Conservation (phyloP, 805 yeast species). For the Yarrowia deformans region DNA sequence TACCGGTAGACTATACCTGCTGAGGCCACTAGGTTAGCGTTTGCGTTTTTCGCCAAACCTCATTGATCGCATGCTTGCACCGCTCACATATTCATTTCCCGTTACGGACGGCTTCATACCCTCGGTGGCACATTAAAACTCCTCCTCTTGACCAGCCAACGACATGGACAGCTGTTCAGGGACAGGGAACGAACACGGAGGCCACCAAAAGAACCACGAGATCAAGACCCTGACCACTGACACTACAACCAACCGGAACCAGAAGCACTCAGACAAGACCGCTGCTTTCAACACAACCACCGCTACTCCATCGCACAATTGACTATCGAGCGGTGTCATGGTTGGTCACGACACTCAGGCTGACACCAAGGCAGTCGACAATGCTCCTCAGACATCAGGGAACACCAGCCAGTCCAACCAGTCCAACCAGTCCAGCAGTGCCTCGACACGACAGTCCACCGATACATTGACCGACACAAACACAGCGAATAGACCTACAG, state of each 20-base stretch:
- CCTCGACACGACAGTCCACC: too few relatives aligned
- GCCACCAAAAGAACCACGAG: neutral
- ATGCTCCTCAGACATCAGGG: too few relatives aligned
- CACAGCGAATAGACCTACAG: neutral
- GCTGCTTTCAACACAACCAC: neutral
- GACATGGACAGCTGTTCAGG: constrained; percentile 8
- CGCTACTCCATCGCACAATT: neutral
- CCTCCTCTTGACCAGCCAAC: constrained; percentile 2
- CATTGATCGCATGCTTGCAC: constrained; percentile 34
- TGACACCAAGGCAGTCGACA: neutral
- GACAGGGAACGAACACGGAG: neutral
- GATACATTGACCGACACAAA: neutral
- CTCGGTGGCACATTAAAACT: constrained; percentile 5
- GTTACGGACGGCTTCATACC: neutral
- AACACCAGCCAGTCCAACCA: too few relatives aligned
- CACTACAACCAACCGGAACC: neutral
- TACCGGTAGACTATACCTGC: constrained; percentile 25
- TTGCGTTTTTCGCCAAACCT: constrained; percentile 31
- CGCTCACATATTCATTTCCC: constrained; percentile 28
- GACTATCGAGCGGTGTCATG: constrained; percentile 3
- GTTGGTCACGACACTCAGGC: neutral
- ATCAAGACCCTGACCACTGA: too few relatives aligned
- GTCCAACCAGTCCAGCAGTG: too few relatives aligned
- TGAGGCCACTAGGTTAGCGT: constrained; percentile 12
- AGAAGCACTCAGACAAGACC: neutral